Evolutionary conservation across 495 filamentous ascomycete species (phyloP).

Genomic region (Acidomyces sp.): DNA sequence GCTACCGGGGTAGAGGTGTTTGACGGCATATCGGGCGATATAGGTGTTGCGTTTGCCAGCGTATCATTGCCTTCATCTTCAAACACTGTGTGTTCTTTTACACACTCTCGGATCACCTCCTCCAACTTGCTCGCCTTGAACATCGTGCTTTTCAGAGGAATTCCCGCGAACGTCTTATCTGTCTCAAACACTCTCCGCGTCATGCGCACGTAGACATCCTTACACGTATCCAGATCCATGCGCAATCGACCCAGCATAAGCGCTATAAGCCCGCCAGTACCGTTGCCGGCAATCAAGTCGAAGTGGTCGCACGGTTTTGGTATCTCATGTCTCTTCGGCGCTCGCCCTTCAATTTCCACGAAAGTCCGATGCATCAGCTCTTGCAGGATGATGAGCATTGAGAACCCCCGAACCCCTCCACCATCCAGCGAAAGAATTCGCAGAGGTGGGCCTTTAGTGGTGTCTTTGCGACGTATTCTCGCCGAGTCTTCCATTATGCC

Average conservation of each 20-base stretch:
- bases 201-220: conserved; percentile 87
- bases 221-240: conserved; percentile 88
- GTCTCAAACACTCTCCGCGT: conserved; percentile 92
- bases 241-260: conserved; percentile 90
- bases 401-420: conserved; percentile 92
- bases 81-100: conserved; percentile 70
- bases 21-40: conserved; percentile 17
- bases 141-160: conserved; percentile 81
- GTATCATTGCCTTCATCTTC: conserved; percentile 62
- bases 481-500: conserved; percentile 20
- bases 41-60: conserved; percentile 20
- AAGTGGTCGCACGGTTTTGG: conserved; percentile 98
- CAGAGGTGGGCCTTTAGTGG: conserved; percentile 83
- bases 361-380: conserved; percentile 92
- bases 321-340: conserved; percentile 72
- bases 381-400: conserved; percentile 87
- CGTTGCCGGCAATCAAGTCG: conserved; percentile 88
- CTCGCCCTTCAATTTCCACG: conserved; percentile 69
- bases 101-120: conserved; percentile 82
- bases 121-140: conserved; percentile 95
- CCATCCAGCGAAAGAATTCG: conserved; percentile 90
- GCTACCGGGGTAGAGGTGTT: conserved; percentile 6
- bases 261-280: conserved; percentile 89
- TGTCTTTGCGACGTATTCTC: conserved; percentile 64
- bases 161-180: conserved; percentile 91